Base-by-base conservation (phyloP, 331 rosid species). In the Cucumis variabilis region DNA sequence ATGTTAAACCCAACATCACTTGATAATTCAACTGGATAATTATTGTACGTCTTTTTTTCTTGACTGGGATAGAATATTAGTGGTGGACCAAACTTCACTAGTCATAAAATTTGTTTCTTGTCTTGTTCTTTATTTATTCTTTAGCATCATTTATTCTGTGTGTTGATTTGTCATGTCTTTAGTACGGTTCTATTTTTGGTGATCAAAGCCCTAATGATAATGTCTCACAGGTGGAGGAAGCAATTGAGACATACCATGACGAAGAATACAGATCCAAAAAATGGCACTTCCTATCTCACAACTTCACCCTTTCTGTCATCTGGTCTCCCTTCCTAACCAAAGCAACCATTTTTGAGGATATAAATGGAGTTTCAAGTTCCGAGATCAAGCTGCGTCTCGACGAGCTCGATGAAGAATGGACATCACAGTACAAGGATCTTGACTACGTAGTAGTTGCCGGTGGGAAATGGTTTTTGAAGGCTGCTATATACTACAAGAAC, bases 391-490 rank as follows among this genome's bases (percentile, higher is more conserved):
- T 95, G 84, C 21, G 91, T 82, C 95, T 97, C 46, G 96, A 95
- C 46, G 69, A 68, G 13, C 94, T 95, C 1, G 96, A 95, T 28
- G 69, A 53, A 79, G 69, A 51, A 44, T 97, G 99, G 99, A 93
- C 92, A 0, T 51, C 90, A 13, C 95, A 91, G 17, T 94, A 91
- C 23, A 86, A 82, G 7, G 87, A 69, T 60, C 89, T 93, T 14
- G 95, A 97, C 55, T 91, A 93, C 66, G 92, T 87, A 3, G 89
- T 97, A n/a, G 89, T 92, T 46, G 93, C 92, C 10, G 95, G 97
- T 7, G 99, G 99, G 15, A 93, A 97, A 91, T 97, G 99, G 98
- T 97, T 93, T 85, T 93, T 93, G 68, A 97, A 96, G 82, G 91
- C 96, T 20, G 92, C 98, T 12, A 90, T 97, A 27, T 95, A 88